phyloP scores from a whole-genome alignment of 495 filamentous ascomycete species.

The Lasiosphaeris hirsuta region DNA sequence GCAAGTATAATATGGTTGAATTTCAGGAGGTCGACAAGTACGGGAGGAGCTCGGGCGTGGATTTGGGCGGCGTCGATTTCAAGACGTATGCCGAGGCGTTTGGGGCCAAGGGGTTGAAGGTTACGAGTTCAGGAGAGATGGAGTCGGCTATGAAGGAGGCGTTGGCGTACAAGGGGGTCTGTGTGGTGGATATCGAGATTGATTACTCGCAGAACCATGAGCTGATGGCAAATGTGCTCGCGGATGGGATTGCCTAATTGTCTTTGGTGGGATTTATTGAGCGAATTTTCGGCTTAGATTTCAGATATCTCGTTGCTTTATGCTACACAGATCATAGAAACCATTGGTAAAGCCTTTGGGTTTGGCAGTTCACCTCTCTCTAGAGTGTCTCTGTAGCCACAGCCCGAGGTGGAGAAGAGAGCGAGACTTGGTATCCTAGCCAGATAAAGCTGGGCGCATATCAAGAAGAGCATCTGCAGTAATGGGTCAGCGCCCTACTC shows the following conservation, averaged over 20 bases:
- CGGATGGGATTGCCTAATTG: conserved; percentile 7
- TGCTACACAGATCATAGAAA: too few relatives aligned
- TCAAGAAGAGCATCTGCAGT: too few relatives aligned
- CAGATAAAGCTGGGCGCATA: too few relatives aligned
- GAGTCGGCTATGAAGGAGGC: conserved; percentile 34
- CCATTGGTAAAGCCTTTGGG: too few relatives aligned
- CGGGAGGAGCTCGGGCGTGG: conserved; percentile 31
- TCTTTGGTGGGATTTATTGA: too few relatives aligned
- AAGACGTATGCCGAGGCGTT: conserved; percentile 37
- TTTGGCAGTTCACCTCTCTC: too few relatives aligned
- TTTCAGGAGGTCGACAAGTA: conserved; percentile 44
- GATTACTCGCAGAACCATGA: conserved; percentile 29
- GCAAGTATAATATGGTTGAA: conserved; percentile 40
- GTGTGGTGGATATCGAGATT: conserved; percentile 36
- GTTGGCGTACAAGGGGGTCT: conserved; percentile 30
- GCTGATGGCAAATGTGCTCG: conserved; percentile 21
- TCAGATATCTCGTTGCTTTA: too few relatives aligned
- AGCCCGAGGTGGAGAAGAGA: too few relatives aligned
- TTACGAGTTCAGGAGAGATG: conserved; percentile 22
- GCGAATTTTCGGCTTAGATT: too few relatives aligned
- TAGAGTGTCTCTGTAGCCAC: too few relatives aligned
- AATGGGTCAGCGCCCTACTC: too few relatives aligned
- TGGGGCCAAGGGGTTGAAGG: conserved; percentile 33
- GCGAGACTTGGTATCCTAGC: too few relatives aligned
- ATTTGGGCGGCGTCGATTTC: conserved; percentile 37